phyloP scores from a whole-genome alignment of 257 asterid genomes.

The Lycium barbarum region DNA sequence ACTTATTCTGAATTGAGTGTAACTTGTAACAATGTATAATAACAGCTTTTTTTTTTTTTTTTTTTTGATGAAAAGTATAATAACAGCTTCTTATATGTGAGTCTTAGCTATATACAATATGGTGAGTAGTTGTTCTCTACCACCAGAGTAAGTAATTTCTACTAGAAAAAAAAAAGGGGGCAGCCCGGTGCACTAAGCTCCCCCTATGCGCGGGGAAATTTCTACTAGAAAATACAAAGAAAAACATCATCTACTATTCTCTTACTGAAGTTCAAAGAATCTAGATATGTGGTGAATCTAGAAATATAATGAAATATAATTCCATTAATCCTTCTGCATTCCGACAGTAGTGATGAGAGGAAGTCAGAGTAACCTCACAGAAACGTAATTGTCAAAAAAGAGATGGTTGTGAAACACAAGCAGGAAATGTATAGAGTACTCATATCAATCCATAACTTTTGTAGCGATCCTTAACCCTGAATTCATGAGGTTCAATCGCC shows the following conservation, averaged over 20 bases:
- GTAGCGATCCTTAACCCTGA: not conserved
- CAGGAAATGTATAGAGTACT: not conserved
- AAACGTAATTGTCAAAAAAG: not conserved
- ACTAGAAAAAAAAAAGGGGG: not conserved
- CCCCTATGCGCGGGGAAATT: no score
- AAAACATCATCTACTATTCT: not conserved
- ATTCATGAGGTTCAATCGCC: not conserved
- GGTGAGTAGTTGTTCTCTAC: not conserved
- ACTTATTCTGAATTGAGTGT: not conserved
- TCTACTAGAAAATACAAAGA: not conserved
- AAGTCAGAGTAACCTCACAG: not conserved
- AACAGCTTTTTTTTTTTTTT: no score
- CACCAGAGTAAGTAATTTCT: not conserved
- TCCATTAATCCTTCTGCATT: conserved; percentile 10
- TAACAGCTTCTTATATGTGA: not conserved
- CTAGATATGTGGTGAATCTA: not conserved
- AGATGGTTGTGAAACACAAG: not conserved
- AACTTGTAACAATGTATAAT: not conserved
- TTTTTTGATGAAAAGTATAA: no score
- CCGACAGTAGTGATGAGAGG: not conserved
- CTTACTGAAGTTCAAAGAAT: not conserved
- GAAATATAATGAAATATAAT: not conserved
- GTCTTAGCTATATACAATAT: not conserved
- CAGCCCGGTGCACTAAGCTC: no score
- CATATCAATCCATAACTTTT: not conserved